phyloP scores from a whole-genome alignment of 768 basidiomycete genomes.

The Coprinellus aureogranulatus region DNA sequence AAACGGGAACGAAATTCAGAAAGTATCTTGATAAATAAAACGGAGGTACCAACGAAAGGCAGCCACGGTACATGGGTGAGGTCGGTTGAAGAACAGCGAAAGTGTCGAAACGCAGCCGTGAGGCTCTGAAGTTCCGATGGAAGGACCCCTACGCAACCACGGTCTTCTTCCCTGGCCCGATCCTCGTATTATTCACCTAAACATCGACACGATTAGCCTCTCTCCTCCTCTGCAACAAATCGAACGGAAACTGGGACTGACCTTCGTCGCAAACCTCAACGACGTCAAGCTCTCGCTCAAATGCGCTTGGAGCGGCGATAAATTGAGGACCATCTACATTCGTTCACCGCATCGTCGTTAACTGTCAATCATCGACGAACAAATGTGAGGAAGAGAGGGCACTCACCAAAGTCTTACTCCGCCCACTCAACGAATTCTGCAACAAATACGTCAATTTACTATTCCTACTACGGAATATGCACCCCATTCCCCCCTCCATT shows the following conservation, averaged over 20 bases:
- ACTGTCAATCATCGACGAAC: slow-evolving; percentile 3
- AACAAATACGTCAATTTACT: slow-evolving; percentile 92
- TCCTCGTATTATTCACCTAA: slow-evolving; percentile 88
- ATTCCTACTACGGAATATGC: slow-evolving; percentile 92
- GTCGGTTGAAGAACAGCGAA: too few species aligned
- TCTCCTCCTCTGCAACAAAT: not conserved
- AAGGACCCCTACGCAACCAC: too few species aligned
- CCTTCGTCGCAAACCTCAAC: slow-evolving; percentile 91
- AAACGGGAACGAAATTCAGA: not conserved
- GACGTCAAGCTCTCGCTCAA: slow-evolving; percentile 85
- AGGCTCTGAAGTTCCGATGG: too few species aligned
- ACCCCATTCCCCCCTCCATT: slow-evolving; percentile 52
- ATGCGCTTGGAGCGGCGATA: slow-evolving; percentile 85
- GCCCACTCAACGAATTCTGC: slow-evolving; percentile 90
- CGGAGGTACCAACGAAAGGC: too few species aligned
- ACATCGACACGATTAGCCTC: not conserved
- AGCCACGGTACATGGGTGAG: too few species aligned
- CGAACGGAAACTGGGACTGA: slow-evolving; percentile 30
- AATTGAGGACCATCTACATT: slow-evolving; percentile 82
- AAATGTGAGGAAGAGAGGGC: not conserved
- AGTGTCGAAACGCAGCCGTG: too few species aligned
- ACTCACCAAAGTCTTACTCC: slow-evolving; percentile 81
- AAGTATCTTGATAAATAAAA: too few species aligned
- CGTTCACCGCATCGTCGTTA: too few species aligned
- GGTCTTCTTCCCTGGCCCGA: slow-evolving; percentile 77